phyloP scores from a whole-genome alignment of 768 basidiomycete species.

The Termitomyces sp. region DNA sequence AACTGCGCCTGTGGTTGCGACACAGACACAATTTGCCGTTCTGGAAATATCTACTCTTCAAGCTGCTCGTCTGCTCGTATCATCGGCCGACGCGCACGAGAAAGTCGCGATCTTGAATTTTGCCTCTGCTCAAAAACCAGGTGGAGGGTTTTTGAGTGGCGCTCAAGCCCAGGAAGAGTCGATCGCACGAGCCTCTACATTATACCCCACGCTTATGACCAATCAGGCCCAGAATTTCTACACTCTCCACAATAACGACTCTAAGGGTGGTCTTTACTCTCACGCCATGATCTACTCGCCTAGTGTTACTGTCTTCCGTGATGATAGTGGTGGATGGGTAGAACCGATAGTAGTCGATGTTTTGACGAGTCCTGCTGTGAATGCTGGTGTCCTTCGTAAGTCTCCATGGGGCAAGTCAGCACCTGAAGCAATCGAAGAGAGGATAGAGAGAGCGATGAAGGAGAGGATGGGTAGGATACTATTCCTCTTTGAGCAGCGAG shows the following conservation, averaged over 20 bases:
- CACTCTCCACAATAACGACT: constrained; percentile 44
- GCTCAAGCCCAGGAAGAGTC: constrained; percentile 80
- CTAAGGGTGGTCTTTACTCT: constrained; percentile 58
- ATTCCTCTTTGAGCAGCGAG: constrained; percentile 57
- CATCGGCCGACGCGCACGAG: constrained; percentile 13
- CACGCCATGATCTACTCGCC: constrained; percentile 79
- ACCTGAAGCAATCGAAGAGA: constrained; percentile 20
- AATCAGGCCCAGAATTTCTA: constrained; percentile 57
- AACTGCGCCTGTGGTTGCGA: constrained; percentile 33
- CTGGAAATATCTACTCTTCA: constrained; percentile 62
- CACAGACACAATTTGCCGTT: constrained; percentile 36
- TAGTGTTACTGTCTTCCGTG: constrained; percentile 53
- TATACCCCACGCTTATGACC: constrained; percentile 60
- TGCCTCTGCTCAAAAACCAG: constrained; percentile 69
- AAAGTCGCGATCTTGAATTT: constrained; percentile 69
- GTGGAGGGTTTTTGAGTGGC: constrained; percentile 71
- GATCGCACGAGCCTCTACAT: constrained; percentile 69
- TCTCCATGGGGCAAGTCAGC: constrained; percentile 14
- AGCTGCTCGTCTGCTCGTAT: constrained; percentile 42
- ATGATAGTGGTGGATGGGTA: constrained; percentile 54
- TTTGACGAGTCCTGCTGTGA: constrained; percentile 71
- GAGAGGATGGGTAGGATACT: constrained; percentile 70
- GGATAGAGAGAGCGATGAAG: constrained; percentile 54
- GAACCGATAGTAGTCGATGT: constrained; percentile 60
- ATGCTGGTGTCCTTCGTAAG: constrained; percentile 46